Percentiles rank a stretch among this genome's conserved stretches.
Evolutionary conservation across 768 basidiomycete genomes (phyloP).

Genomic region (Pleurotus djamor): DNA sequence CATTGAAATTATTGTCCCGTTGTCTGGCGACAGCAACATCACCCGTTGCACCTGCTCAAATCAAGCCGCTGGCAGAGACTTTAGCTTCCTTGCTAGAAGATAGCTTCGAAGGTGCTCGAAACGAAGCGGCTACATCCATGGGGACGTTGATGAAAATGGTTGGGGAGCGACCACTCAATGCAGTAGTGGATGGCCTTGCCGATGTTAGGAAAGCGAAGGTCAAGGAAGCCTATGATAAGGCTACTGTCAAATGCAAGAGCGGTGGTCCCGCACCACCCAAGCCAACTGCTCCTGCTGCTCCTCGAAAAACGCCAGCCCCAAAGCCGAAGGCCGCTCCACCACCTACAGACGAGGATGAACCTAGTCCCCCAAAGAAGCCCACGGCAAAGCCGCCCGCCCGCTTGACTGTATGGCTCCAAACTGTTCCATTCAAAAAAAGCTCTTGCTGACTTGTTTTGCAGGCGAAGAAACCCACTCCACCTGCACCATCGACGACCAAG

Average conservation of each 20-base stretch:
- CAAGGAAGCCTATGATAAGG: constrained; percentile 90
- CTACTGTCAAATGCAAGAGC: constrained; percentile 85
- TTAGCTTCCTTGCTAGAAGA: constrained; percentile 82
- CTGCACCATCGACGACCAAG: constrained; percentile 26
- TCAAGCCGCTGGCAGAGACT: constrained; percentile 80
- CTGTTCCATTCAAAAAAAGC: not conserved
- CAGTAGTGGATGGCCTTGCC: constrained; percentile 79
- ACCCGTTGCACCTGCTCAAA: constrained; percentile 70
- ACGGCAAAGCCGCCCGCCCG: constrained; percentile 50
- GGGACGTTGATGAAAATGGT: constrained; percentile 96
- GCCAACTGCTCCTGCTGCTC: constrained; percentile 23
- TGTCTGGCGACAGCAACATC: constrained; percentile 69
- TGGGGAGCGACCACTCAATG: constrained; percentile 88
- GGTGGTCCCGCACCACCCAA: constrained; percentile 54
- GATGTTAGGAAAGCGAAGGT: constrained; percentile 91
- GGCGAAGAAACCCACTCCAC: constrained; percentile 47
- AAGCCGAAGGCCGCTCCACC: constrained; percentile 13
- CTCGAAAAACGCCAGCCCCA: constrained; percentile 26
- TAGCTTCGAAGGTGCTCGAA: constrained; percentile 83
- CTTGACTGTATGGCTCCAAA: constrained; percentile 31
- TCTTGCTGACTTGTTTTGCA: constrained; percentile 15
- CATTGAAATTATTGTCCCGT: constrained; percentile 82
- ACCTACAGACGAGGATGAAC: constrained; percentile 23
- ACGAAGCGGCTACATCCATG: constrained; percentile 84
- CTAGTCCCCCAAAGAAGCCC: constrained; percentile 40